phyloP scores from a whole-genome alignment of 257 asterid genomes.

The Gentiana dahurica region DNA sequence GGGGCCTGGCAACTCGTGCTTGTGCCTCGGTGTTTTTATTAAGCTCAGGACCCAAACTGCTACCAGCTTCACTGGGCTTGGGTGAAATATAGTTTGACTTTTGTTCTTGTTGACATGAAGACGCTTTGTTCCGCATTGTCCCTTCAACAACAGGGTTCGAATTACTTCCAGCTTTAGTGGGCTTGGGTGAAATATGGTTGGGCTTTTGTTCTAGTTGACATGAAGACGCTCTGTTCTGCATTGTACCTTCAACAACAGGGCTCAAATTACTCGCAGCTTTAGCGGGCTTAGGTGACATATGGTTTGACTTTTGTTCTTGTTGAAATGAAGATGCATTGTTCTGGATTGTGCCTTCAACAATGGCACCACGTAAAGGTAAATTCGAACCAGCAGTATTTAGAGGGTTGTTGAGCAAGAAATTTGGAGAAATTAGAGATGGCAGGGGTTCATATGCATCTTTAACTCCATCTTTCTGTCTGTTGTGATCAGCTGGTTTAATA shows the following conservation, averaged over 20 bases:
- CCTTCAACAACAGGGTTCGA: slow-evolving; percentile 49
- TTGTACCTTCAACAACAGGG: slow-evolving; percentile 54
- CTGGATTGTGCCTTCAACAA: slow-evolving; percentile 55
- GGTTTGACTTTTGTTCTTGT: slow-evolving; percentile 43
- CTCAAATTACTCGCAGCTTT: slow-evolving; percentile 20
- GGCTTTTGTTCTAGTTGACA: slow-evolving; percentile 44
- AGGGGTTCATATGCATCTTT: slow-evolving; percentile 37
- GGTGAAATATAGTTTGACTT: slow-evolving; percentile 34
- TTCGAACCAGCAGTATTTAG: slow-evolving; percentile 31
- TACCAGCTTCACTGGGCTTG: slow-evolving; percentile 35
- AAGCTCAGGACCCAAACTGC: slow-evolving; percentile 31
- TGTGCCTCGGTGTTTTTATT: slow-evolving; percentile 25
- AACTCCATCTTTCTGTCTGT: slow-evolving; percentile 42
- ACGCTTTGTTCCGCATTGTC: slow-evolving; percentile 43
- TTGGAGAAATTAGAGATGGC: slow-evolving; percentile 45
- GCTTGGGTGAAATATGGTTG: slow-evolving; percentile 43
- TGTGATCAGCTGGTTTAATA: slow-evolving; percentile 32
- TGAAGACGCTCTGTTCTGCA: slow-evolving; percentile 38
- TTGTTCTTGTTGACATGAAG: slow-evolving; percentile 42
- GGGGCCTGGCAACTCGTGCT: slow-evolving; percentile 77
- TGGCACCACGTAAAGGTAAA: slow-evolving; percentile 40
- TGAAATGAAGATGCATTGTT: slow-evolving; percentile 36
- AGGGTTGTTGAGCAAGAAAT: slow-evolving; percentile 46
- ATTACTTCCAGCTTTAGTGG: slow-evolving; percentile 22
- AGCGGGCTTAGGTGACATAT: slow-evolving; percentile 43